Base-by-base conservation (phyloP, 176 grass and related monocot genomes). In the Luzula sylvatica region DNA sequence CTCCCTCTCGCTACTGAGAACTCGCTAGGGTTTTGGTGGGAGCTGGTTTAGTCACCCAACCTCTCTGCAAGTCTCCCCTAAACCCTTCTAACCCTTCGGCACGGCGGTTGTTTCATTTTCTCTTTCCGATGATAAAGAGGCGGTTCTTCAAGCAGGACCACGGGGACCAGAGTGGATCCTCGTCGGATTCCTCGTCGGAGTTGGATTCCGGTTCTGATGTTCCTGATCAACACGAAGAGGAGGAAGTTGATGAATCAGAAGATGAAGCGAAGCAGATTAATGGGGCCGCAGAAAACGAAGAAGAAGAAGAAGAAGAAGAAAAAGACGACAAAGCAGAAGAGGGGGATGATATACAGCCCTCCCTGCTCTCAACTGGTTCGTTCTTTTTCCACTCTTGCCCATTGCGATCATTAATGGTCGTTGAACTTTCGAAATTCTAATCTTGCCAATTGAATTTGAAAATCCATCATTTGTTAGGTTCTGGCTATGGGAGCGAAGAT, bases 401-500 rank as follows among this genome's bases (percentile, higher is more conserved):
- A 57, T 18, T 74, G 58, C 11, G 7, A 45, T 3, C 51, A 29
- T 27, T 15, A 57, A 26, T 29, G 26, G n/a, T 42, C 63, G 8
- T 17, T 49, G 23, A 41, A 38, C n/a, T n/a, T n/a, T n/a, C n/a
- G n/a, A n/a, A n/a, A n/a, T n/a, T n/a, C n/a, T n/a, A n/a, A n/a
- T n/a, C n/a, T n/a, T n/a, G n/a, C n/a, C n/a, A n/a, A n/a, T n/a
- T n/a, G n/a, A n/a, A n/a, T n/a, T n/a, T n/a, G n/a, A n/a, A n/a
- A n/a, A n/a, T n/a, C n/a, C n/a, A n/a, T n/a, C n/a, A n/a, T n/a
- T 52, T 53, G 53, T 35, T 67, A 87, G 88, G 69, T 75, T 94
- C 83, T 46, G 88, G 82, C 23, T 87, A 94, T 56, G 72, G 78
- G 71, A 94, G 88, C 11, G 88, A 87, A 50, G 72, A 94, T 16